A percentile compares a stretch with the other conserved stretches of the same genome.
Conservation (phyloP, 1,284 basidiomycete genomes). For the Moesziomyces sp. region DNA sequence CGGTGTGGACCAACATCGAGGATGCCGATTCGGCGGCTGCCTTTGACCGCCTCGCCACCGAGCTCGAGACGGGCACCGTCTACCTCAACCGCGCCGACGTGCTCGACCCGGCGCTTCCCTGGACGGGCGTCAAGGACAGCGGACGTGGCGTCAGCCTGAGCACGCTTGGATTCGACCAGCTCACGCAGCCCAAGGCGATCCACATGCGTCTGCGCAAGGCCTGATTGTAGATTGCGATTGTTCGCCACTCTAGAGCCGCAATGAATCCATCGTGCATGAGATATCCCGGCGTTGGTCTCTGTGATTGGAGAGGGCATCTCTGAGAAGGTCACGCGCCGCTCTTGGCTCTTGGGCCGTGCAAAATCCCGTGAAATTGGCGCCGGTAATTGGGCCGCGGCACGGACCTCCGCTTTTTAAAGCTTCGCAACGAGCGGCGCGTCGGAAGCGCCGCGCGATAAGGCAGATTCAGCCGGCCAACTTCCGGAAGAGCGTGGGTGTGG, state of each 20-base stretch:
- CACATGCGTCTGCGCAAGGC: constrained; percentile 54
- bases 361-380: neutral
- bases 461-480: no score
- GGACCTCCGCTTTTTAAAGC: neutral
- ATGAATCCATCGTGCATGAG: neutral
- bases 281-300: no score
- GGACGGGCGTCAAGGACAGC: constrained; percentile 93
- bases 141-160: constrained; percentile 89
- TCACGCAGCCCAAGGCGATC: constrained; percentile 51
- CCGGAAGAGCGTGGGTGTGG: no score
- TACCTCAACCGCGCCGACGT: constrained; percentile 81
- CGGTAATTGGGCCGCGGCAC: neutral
- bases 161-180: constrained; percentile 74
- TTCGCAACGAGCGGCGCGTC: neutral
- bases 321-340: no score
- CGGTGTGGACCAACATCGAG: constrained; percentile 83
- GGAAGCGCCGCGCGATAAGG: neutral
- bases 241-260: no score
- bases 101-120: constrained; percentile 88
- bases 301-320: no score
- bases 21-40: constrained; percentile 75
- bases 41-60: constrained; percentile 78
- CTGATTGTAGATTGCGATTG: constrained; percentile 1
- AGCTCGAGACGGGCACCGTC: constrained; percentile 87
- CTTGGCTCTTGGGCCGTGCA: neutral